A percentile compares a stretch with the other conserved stretches of the same genome.
Evolutionary conservation across 176 grass and related monocot species (phyloP).

Genomic region (Bolboschoenus planiculmis): DNA sequence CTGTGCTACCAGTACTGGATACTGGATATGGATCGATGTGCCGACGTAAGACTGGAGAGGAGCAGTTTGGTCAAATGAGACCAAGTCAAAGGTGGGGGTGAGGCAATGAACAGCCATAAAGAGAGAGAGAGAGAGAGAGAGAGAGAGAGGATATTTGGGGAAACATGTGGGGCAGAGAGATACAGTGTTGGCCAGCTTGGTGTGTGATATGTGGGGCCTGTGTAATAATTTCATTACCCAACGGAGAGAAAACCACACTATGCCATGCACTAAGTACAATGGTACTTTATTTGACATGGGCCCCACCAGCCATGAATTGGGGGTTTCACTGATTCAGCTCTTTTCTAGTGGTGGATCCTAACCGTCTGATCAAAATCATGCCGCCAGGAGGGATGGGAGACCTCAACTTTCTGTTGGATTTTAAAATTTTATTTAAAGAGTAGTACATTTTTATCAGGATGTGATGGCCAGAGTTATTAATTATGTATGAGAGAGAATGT

Average conservation of each 20-base stretch:
- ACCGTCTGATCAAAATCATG: not conserved
- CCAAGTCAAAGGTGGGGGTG: not conserved
- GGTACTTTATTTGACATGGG: not conserved
- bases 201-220: not conserved
- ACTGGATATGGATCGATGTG: no score
- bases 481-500: not conserved
- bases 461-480: not conserved
- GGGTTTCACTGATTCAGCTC: not conserved
- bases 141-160: conserved; percentile 10
- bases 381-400: not conserved
- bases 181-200: conserved; percentile 9
- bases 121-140: not conserved
- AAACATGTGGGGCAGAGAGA: not conserved
- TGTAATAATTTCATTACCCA: conserved; percentile 6
- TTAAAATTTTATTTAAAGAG: not conserved
- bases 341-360: not conserved
- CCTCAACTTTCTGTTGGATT: not conserved
- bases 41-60: not conserved
- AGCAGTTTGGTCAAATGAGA: not conserved
- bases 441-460: not conserved
- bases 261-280: not conserved
- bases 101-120: not conserved
- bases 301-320: not conserved
- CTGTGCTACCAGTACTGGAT: not conserved
- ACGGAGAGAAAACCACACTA: not conserved